These are phyloP conservation scores for Starmerella bombi DNA, from an alignment of 805 yeast genomes.

Conservation along the genomic window DNA sequence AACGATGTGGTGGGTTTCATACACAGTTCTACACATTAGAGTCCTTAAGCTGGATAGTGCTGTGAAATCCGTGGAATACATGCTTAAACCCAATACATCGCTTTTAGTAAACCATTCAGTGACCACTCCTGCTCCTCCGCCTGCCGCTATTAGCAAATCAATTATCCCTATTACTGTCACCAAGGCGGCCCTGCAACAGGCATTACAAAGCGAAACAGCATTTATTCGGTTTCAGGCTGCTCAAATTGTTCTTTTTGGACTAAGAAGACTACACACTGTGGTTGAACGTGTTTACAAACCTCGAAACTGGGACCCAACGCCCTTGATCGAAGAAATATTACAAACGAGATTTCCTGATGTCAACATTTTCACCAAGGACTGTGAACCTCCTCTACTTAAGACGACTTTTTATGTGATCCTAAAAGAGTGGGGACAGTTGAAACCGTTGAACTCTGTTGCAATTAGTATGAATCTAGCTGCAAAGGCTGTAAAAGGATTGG, in stretches of 20 bases:
- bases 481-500: constrained; percentile 17
- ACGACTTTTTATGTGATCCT: constrained; percentile 10
- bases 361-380: constrained; percentile 13
- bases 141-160: constrained; percentile 27
- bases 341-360: constrained; percentile 28
- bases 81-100: constrained; percentile 49
- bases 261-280: constrained; percentile 41
- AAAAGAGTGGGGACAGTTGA: constrained; percentile 7
- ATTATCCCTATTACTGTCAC: constrained; percentile 50
- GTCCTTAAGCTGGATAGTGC: constrained; percentile 33
- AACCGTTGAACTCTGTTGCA: constrained; percentile 3
- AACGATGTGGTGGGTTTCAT: constrained; percentile 73
- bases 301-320: constrained; percentile 33
- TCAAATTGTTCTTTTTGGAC: constrained; percentile 42
- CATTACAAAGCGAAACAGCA: constrained; percentile 37
- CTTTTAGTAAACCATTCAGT: too few relatives aligned
- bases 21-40: constrained; percentile 46
- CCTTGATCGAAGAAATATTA: constrained; percentile 23
- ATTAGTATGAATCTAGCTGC: constrained; percentile 5
- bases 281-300: constrained; percentile 26
- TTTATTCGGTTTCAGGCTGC: constrained; percentile 51
- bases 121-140: constrained; percentile 9
- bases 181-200: constrained; percentile 42
- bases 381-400: constrained; percentile 13
- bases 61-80: neutral